Base-by-base conservation (phyloP, 2,329 filamentous ascomycete genomes). In the Alternaria consortialis region DNA sequence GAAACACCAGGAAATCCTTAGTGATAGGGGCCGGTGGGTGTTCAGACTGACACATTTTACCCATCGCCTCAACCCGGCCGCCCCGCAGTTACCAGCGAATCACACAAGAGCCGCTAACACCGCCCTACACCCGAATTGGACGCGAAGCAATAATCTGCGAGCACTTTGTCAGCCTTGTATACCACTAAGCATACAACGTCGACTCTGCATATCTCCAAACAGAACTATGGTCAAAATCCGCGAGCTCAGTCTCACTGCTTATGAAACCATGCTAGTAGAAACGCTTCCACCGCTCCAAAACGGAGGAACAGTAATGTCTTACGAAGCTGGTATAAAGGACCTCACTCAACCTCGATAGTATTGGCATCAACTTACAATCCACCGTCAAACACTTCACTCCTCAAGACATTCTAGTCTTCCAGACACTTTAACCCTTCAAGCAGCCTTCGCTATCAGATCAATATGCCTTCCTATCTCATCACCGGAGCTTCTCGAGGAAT, bases 401-500 rank as follows among this genome's bases (percentile, higher is more conserved):
- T 13, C n/a, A 20, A 47, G 44, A 47, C n/a, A 8, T 8, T 47
- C n/a, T 9, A 17, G 29, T 9, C 15, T 11, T 29, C 42, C 9
- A 29, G 13, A 29, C 27, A 46, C 5, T 17, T 5, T 8, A 12
- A 17, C n/a, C 5, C n/a, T 15, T 8, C 11, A 5, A 48, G 25
- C 5, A 23, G 1, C 3, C 46, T 25, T 7, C 0, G 20, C 11
- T n/a, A 37, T 8, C 27, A 48, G 12, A 17, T 20, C 27, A 58
- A 44, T 5, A 77, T 79, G 76, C 59, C 75, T 42, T 71, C 67
- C 7, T 77, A 75, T 44, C 62, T 78, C 27, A 63, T 79, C 50
- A 75, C 72, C 8, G 76, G 76, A 32, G 73, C 73, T 2, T 74
- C 72, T 25, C 67, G 74, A n/a, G 76, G 75, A 13, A 61, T 78